Conservation (phyloP, 2,329 filamentous ascomycete species). For the Colletotrichum higginsianum region DNA sequence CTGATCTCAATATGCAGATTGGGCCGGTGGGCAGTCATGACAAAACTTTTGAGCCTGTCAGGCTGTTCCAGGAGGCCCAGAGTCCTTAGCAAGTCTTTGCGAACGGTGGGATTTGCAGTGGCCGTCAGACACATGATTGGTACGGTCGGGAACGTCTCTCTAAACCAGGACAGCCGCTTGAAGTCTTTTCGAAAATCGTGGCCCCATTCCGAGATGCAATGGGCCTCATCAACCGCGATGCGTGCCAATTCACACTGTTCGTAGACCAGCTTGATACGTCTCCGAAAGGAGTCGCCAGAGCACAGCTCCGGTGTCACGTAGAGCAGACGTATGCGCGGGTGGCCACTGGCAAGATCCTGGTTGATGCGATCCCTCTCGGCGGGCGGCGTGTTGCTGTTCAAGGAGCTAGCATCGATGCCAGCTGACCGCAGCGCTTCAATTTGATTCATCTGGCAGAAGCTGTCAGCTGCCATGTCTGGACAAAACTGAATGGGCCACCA, state of each 20-base stretch:
- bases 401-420: constrained; percentile 84
- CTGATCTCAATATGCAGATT: constrained; percentile 94
- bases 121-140: constrained; percentile 95
- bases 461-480: constrained; percentile 27
- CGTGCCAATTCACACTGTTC: constrained; percentile 87
- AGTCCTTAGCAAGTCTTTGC: constrained; percentile 84
- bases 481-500: constrained; percentile 25
- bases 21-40: constrained; percentile 85
- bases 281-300: constrained; percentile 82
- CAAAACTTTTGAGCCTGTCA: constrained; percentile 79
- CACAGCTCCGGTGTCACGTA: constrained; percentile 97
- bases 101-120: constrained; percentile 86
- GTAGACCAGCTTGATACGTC: constrained; percentile 80
- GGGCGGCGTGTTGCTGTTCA: constrained; percentile 85
- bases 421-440: constrained; percentile 83
- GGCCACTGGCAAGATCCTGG: constrained; percentile 87
- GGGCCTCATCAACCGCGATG: constrained; percentile 93
- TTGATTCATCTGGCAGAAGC: constrained; percentile 83
- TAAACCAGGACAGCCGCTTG: constrained; percentile 89
- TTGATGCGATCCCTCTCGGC: constrained; percentile 78
- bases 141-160: constrained; percentile 83
- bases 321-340: constrained; percentile 85
- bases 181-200: constrained; percentile 97
- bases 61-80: constrained; percentile 75
- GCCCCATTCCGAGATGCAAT: constrained; percentile 98